A percentile compares a stretch with the other conserved stretches of the same genome.
phyloP scores from a whole-genome alignment of 73 alveolate species.

The Breviolum minutum region DNA sequence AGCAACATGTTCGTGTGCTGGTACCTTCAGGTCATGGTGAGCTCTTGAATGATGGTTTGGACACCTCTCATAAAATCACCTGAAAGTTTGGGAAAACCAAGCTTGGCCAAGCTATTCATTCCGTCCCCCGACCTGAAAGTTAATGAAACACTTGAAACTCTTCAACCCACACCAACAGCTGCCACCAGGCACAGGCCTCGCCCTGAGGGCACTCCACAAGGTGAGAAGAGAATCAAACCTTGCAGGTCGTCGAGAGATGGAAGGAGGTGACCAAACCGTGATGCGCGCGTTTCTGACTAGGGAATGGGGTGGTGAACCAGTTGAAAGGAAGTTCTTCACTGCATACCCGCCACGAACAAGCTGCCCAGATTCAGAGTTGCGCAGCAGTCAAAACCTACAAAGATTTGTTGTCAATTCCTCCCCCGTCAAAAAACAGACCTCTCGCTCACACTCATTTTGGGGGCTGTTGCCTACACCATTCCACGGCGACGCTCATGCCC shows the following conservation, averaged over 20 bases:
- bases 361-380: no score
- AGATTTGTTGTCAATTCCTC: background rate
- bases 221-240: constrained; percentile 60
- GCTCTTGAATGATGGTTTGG: no score
- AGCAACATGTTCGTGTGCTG: background rate
- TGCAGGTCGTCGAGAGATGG: background rate
- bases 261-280: no score
- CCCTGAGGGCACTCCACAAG: constrained; percentile 70
- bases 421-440: background rate
- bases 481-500: no score
- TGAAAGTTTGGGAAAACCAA: no score
- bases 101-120: no score
- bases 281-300: background rate
- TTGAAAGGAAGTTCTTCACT: background rate
- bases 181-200: constrained; percentile 7
- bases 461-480: no score
- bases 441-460: no score
- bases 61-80: no score
- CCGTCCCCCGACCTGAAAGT: no score
- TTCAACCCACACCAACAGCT: background rate
- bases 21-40: background rate
- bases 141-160: no score
- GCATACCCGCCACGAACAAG: no score
- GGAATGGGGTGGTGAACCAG: background rate
- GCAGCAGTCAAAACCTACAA: background rate